Conservation (phyloP, 2,329 filamentous ascomycete species). For the Hymenoscyphus infarciens region DNA sequence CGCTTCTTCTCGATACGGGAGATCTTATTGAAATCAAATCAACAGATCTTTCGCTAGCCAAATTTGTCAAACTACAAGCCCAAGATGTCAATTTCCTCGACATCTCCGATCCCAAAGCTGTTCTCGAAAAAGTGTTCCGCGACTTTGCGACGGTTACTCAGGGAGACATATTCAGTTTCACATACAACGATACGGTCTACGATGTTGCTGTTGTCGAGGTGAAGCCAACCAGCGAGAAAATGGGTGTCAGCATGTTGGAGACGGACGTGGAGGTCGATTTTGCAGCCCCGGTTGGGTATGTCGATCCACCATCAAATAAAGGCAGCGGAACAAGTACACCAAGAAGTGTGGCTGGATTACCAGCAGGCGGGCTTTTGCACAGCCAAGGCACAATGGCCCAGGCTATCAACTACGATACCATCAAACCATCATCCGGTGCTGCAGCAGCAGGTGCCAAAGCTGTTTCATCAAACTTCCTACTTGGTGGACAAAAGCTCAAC, state of each 20-base stretch:
- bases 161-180: conserved; percentile 92
- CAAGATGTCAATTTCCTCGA: conserved; percentile 93
- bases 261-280: conserved; percentile 97
- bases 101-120: conserved; percentile 94
- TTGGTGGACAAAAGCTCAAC: conserved; percentile 76
- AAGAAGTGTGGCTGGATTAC: conserved; percentile 60
- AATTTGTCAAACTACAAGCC: conserved; percentile 93
- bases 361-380: conserved; percentile 72
- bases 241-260: conserved; percentile 90
- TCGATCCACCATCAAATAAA: conserved; percentile 67
- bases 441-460: conserved; percentile 60
- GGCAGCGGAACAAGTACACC: conserved; percentile 84
- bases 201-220: conserved; percentile 91
- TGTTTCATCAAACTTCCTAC: conserved; percentile 72
- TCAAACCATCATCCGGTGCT: conserved; percentile 72
- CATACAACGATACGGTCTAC: conserved; percentile 93
- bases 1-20: conserved; percentile 81
- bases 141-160: conserved; percentile 93
- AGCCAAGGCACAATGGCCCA: conserved; percentile 92
- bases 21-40: conserved; percentile 95
- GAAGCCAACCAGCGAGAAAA: conserved; percentile 78
- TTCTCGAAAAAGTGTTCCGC: conserved; percentile 92
- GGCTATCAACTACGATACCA: conserved; percentile 92
- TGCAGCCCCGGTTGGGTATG: conserved; percentile 87
- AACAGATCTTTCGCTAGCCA: conserved; percentile 84